phyloP scores from a whole-genome alignment of 2,329 filamentous ascomycete genomes.

The Trichophyton simii region DNA sequence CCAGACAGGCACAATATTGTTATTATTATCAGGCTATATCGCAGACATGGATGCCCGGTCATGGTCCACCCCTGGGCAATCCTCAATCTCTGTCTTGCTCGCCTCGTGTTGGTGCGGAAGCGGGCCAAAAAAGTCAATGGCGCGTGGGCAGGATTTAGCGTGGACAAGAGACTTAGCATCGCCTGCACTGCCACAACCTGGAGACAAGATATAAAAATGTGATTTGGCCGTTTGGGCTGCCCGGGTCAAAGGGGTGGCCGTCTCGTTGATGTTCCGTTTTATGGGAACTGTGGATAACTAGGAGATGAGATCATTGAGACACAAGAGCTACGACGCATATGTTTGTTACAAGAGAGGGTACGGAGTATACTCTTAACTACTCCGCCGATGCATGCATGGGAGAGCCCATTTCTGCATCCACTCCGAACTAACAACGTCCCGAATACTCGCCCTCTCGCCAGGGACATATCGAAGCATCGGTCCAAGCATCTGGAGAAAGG shows the following conservation, averaged over 20 bases:
- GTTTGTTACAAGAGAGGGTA: too few relatives aligned
- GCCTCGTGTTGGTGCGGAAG: not conserved
- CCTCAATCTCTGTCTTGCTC: not conserved
- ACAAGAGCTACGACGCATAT: too few relatives aligned
- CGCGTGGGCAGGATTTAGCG: constrained; percentile 1
- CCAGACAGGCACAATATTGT: too few relatives aligned
- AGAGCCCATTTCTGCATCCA: constrained; percentile 14
- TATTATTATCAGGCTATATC: not conserved
- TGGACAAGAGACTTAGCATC: not conserved
- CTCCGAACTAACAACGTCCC: constrained; percentile 12
- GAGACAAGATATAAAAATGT: not conserved
- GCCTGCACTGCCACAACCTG: constrained; percentile 1
- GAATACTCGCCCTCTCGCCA: constrained; percentile 10
- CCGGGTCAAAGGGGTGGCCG: too few relatives aligned
- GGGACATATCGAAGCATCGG: constrained; percentile 11
- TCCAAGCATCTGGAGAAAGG: constrained; percentile 11
- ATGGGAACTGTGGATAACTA: too few relatives aligned
- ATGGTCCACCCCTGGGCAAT: not conserved
- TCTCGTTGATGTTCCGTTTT: too few relatives aligned
- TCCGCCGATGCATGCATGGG: not conserved
- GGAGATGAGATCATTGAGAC: too few relatives aligned
- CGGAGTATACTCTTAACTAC: too few relatives aligned
- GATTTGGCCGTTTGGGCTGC: not conserved
- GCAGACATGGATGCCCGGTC: not conserved
- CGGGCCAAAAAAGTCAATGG: not conserved